Conservation (phyloP, 2,329 filamentous ascomycete species). For the Paramyrothecium sp. region DNA sequence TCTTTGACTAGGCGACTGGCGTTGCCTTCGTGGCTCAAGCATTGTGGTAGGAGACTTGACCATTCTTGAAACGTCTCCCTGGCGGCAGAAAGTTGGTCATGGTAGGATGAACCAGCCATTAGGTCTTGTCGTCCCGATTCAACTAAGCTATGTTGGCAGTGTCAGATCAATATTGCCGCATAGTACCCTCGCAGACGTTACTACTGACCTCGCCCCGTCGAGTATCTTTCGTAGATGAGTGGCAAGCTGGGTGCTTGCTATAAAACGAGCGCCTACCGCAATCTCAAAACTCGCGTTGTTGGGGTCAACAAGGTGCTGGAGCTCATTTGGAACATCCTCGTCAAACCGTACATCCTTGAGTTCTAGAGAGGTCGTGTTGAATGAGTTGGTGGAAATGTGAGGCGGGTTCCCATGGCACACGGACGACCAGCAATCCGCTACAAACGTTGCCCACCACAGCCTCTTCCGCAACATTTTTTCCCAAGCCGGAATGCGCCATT, state of each 20-base stretch:
- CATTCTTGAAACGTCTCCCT: neutral
- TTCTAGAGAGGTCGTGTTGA: slow-evolving; percentile 33
- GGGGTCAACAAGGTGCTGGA: slow-evolving; percentile 31
- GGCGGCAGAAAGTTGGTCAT: neutral
- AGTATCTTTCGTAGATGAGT: slow-evolving; percentile 28
- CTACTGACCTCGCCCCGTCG: slow-evolving; percentile 32
- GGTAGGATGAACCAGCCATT: neutral
- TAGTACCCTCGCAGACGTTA: no score
- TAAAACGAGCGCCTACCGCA: slow-evolving; percentile 34
- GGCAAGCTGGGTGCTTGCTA: slow-evolving; percentile 30
- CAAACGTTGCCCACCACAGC: slow-evolving; percentile 44
- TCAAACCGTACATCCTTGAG: slow-evolving; percentile 42
- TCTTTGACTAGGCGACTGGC: neutral
- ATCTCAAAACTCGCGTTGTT: slow-evolving; percentile 28
- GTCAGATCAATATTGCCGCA: neutral
- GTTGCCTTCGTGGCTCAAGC: neutral
- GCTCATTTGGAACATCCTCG: slow-evolving; percentile 36
- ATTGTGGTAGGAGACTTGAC: neutral
- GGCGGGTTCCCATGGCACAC: slow-evolving; percentile 46
- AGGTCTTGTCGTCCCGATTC: neutral
- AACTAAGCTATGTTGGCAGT: neutral
- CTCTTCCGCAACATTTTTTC: slow-evolving; percentile 42
- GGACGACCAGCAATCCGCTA: slow-evolving; percentile 43
- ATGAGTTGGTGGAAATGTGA: slow-evolving; percentile 38
- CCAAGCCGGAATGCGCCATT: slow-evolving; percentile 39